Percentiles rank a stretch among this genome's conserved stretches.
Evolutionary conservation across 2,329 filamentous ascomycete species (phyloP).

Genomic region (Diplodia sapinea): DNA sequence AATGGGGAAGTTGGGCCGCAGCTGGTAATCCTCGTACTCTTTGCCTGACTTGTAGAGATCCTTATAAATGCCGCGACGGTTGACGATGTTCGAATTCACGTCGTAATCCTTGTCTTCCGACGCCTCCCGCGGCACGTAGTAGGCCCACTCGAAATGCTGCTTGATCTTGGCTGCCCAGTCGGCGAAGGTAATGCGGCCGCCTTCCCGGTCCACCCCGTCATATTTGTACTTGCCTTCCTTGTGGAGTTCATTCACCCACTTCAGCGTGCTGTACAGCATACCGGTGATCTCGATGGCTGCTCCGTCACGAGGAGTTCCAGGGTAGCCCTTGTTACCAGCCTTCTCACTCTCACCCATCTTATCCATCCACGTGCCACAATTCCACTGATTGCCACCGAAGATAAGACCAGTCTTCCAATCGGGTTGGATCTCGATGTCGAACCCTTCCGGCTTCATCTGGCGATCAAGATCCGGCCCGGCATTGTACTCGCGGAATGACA

Average conservation of each 20-base stretch:
- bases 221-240: conserved; percentile 74
- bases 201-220: conserved; percentile 70
- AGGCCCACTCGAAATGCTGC: conserved; percentile 87
- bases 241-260: conserved; percentile 75
- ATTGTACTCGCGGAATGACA: conserved; percentile 94
- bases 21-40: conserved; percentile 96
- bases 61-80: conserved; percentile 96
- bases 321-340: conserved; percentile 89
- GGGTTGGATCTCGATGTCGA: conserved; percentile 87
- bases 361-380: conserved; percentile 99
- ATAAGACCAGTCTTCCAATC: conserved; percentile 92
- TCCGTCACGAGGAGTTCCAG: conserved; percentile 95
- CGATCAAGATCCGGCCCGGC: conserved; percentile 85
- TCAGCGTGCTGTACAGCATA: conserved; percentile 85
- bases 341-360: conserved; percentile 99
- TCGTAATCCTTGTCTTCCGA: conserved; percentile 78
- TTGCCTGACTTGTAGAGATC: conserved; percentile 93
- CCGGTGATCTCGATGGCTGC: conserved; percentile 95
- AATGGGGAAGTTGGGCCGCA: conserved; percentile 91
- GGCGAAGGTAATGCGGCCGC: conserved; percentile 70
- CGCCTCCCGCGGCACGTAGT: conserved; percentile 76
- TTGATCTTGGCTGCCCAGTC: conserved; percentile 84
- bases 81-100: conserved; percentile 78
- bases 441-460: conserved; percentile 92
- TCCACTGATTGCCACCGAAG: conserved; percentile 90